Conservation (phyloP, 1,284 basidiomycete genomes). For the Marasmius fiardii region DNA sequence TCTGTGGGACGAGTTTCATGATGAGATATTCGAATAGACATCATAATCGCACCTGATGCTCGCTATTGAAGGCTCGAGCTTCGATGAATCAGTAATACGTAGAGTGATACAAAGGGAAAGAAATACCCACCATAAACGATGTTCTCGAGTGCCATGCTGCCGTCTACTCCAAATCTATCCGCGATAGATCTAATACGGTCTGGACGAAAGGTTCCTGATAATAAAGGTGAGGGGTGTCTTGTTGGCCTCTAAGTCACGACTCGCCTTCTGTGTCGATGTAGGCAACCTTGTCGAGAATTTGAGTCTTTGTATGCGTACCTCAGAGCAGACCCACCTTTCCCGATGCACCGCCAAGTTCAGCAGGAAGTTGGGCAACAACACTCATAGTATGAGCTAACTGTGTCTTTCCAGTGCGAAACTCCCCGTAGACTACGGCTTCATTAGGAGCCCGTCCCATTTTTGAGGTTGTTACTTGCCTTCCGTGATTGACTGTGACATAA, state of each 20-base stretch:
- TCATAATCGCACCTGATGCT: slow-evolving; percentile 69
- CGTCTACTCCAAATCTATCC: slow-evolving; percentile 87
- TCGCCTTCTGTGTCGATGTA: slow-evolving; percentile 90
- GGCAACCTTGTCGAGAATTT: slow-evolving; percentile 56
- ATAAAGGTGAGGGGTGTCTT: neutral
- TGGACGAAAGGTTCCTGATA: slow-evolving; percentile 83
- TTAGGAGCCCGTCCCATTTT: neutral
- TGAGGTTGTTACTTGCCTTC: slow-evolving; percentile 54
- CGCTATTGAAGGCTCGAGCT: slow-evolving; percentile 85
- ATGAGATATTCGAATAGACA: neutral
- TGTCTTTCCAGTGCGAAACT: slow-evolving; percentile 86
- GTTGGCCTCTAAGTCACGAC: neutral
- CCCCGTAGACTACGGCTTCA: slow-evolving; percentile 60
- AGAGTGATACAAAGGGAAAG: neutral
- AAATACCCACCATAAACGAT: slow-evolving; percentile 66
- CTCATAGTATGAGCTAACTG: slow-evolving; percentile 93
- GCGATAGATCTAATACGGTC: slow-evolving; percentile 88
- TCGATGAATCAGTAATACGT: slow-evolving; percentile 7
- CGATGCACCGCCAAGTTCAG: slow-evolving; percentile 85
- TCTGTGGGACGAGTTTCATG: slow-evolving; percentile 37
- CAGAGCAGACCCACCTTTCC: slow-evolving; percentile 60
- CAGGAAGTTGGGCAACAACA: slow-evolving; percentile 83
- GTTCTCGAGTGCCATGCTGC: slow-evolving; percentile 83
- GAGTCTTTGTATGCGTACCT: slow-evolving; percentile 7
- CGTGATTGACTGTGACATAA: slow-evolving; percentile 88